Base-by-base conservation (phyloP, 2,329 filamentous ascomycete genomes). In the Fusarium abutilonis region DNA sequence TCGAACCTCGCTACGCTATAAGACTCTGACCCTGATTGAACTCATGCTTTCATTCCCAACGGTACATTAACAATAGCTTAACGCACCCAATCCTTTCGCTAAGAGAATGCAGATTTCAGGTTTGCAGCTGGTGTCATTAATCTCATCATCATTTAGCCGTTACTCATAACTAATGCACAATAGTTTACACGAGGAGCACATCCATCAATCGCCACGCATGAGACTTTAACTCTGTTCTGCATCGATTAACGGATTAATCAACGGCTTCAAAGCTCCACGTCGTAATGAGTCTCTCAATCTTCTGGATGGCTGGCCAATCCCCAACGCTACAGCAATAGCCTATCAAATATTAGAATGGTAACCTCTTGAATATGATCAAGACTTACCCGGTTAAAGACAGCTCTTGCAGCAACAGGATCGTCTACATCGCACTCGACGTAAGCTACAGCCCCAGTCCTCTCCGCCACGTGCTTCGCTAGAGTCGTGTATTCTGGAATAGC, bases 401-500 rank as follows among this genome's bases (percentile, higher is more conserved):
- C 28, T 2, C 47, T 45, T 2, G 31, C 34, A 23, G 13, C 42
- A 6, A 8, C 17, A 2, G 26, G 23, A 11, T 55, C 45, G 3
- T 50, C 39, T 8, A 44, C 46, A 19, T 51, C 45, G 17, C 46
- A 54, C 9, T 54, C 51, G 2, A 29, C 36, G 11, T 42, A 49
- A 2, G 36, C 44, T 4, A 31, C 26, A 1, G 46, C 46, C 1
- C 46, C 46, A 34, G 36, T 31, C 9, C 46, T 49, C n/a, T 49
- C 26, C 1, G 46, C 46, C 2, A 49, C 26, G 10, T 29, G 17
- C 2, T 31, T 17, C 4, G 36, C 46, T 9, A 17, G 17, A 10
- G 29, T 3, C 3, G 19, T 41, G 14, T 32, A 32, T 11, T 31
- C 26, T 2, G 46, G 19, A 1, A 32, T 6, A 1, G n/a, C 28